phyloP scores from a whole-genome alignment of 1,284 basidiomycete species.

The Meira miltonrushii region DNA sequence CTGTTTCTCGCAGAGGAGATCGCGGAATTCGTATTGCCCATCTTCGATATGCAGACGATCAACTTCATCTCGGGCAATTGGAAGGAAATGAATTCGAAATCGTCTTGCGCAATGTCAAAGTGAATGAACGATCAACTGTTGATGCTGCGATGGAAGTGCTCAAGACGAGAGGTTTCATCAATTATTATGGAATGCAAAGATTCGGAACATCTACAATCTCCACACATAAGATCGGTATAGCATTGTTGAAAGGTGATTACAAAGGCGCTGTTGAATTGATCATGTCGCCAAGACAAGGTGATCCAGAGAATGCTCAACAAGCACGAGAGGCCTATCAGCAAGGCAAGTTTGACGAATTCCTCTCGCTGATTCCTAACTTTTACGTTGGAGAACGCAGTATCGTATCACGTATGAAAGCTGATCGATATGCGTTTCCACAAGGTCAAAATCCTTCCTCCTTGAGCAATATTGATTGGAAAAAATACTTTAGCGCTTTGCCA shows the following conservation, averaged over 20 bases:
- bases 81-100: slow-evolving; percentile 95
- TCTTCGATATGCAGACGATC: slow-evolving; percentile 72
- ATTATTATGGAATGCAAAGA: slow-evolving; percentile 99
- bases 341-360: slow-evolving; percentile 58
- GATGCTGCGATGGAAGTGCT: slow-evolving; percentile 74
- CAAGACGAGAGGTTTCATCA: slow-evolving; percentile 84
- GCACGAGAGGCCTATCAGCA: slow-evolving; percentile 24
- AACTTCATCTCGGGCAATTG: slow-evolving; percentile 85
- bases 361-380: slow-evolving; percentile 78
- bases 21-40: slow-evolving; percentile 83
- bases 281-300: slow-evolving; percentile 23
- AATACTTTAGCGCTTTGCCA: slow-evolving; percentile 29
- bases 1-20: slow-evolving; percentile 12
- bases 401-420: slow-evolving; percentile 57
- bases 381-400: slow-evolving; percentile 88
- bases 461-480: slow-evolving; percentile 22
- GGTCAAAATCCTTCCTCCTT: slow-evolving; percentile 10
- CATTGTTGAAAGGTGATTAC: slow-evolving; percentile 76
- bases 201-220: slow-evolving; percentile 95
- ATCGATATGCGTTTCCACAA: background rate
- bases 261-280: slow-evolving; percentile 32
- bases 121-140: slow-evolving; percentile 55
- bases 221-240: slow-evolving; percentile 87
- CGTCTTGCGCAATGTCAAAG: slow-evolving; percentile 68
- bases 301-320: slow-evolving; percentile 20